Conservation (phyloP, 2,329 filamentous ascomycete species). For the Ascochyta lentis region DNA sequence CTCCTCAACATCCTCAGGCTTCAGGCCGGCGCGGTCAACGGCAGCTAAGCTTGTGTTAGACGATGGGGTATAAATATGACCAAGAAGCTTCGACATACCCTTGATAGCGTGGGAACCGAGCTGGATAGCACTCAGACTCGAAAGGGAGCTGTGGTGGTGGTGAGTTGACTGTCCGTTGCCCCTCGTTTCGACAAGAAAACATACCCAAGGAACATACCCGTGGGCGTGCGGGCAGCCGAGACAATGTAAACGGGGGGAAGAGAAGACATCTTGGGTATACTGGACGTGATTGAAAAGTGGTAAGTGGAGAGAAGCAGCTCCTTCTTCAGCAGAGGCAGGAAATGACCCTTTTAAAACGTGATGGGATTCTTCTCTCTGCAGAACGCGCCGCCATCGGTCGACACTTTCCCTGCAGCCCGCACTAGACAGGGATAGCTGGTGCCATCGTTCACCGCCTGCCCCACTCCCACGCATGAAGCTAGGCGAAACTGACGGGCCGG, state of each 20-base stretch:
- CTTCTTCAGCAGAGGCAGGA: conserved; percentile 17
- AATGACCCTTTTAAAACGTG: conserved; percentile 27
- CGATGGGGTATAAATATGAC: conserved; percentile 12
- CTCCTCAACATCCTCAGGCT: conserved; percentile 89
- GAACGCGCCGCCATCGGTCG: conserved; percentile 18
- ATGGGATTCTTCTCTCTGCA: conserved; percentile 18
- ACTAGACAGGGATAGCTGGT: conserved; percentile 8
- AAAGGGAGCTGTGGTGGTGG: conserved; percentile 72
- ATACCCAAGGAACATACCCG: conserved; percentile 94
- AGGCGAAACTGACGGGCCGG: conserved; percentile 18
- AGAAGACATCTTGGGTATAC: conserved; percentile 69
- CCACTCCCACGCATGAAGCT: conserved; percentile 2
- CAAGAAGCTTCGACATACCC: conserved; percentile 59
- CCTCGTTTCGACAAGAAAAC: conserved; percentile 39
- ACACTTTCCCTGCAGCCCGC: conserved; percentile 25
- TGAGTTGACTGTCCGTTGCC: conserved; percentile 24
- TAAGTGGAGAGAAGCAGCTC: conserved; percentile 9
- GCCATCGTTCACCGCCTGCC: conserved; percentile 33
- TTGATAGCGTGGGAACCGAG: conserved; percentile 93
- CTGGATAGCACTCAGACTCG: conserved; percentile 83
- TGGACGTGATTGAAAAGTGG: conserved; percentile 11
- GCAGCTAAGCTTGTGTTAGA: conserved; percentile 61
- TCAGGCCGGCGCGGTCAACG: conserved; percentile 85
- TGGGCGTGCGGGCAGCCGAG: conserved; percentile 85
- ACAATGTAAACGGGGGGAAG: conserved; percentile 95